A percentile compares a stretch with the other conserved stretches of the same genome.
phyloP scores from a whole-genome alignment of 2,329 filamentous ascomycete genomes.

The Alternaria postmessia region DNA sequence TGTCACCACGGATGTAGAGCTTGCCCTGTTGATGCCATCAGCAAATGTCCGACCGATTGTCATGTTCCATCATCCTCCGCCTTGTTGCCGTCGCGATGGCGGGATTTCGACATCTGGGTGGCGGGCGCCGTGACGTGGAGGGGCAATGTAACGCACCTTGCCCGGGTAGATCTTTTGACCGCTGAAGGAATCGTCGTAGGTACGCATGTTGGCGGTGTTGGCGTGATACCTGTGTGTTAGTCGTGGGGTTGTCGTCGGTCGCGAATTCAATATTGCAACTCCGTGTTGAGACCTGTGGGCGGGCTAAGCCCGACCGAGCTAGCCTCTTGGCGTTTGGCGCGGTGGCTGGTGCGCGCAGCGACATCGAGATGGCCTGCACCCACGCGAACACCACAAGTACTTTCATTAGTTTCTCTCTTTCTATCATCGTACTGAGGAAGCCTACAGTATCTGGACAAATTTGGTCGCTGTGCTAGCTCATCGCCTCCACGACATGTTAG shows the following conservation, averaged over 20 bases:
- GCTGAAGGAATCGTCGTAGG: constrained; percentile 81
- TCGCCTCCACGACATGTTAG: no score
- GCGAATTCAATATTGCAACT: constrained; percentile 35
- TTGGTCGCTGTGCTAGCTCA: no score
- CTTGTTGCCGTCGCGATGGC: constrained; percentile 23
- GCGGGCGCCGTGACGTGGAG: constrained; percentile 14
- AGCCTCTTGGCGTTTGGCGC: constrained; percentile 18
- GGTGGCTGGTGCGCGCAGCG: constrained; percentile 18
- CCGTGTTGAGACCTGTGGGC: constrained; percentile 30
- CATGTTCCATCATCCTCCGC: constrained; percentile 16
- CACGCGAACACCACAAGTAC: not conserved
- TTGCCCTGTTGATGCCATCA: constrained; percentile 75
- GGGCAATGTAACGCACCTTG: constrained; percentile 66
- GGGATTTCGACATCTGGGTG: constrained; percentile 35
- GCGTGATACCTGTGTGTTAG: constrained; percentile 52
- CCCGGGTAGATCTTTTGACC: constrained; percentile 81
- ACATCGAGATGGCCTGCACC: not conserved
- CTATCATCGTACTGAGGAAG: not conserved
- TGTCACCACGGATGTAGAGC: constrained; percentile 99
- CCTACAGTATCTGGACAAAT: not conserved
- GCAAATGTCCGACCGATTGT: constrained; percentile 28
- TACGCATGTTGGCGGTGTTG: constrained; percentile 71
- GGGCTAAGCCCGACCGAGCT: constrained; percentile 20
- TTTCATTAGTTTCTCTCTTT: not conserved
- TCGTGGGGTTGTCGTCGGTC: constrained; percentile 46